phyloP scores from a whole-genome alignment of 2,329 filamentous ascomycete genomes.

The Fusarium temperatum region DNA sequence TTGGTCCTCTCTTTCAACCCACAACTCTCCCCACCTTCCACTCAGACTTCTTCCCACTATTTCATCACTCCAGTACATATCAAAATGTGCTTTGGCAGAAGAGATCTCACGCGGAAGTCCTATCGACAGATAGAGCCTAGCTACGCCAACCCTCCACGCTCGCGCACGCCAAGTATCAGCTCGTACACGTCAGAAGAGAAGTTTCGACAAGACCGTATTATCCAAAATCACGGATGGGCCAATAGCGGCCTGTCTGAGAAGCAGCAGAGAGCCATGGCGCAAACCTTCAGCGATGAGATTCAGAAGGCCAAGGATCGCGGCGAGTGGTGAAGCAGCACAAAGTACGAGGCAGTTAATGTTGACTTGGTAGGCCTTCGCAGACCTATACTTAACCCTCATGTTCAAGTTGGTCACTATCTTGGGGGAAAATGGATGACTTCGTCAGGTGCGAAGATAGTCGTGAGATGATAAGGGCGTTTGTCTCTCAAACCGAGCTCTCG shows the following conservation, averaged over 20 bases:
- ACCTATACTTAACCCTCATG: fast-evolving
- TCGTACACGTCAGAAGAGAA: background rate
- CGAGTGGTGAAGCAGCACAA: background rate
- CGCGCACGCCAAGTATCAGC: background rate
- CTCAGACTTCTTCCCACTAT: fast-evolving
- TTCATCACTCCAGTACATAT: fast-evolving
- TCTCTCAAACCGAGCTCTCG: too few species aligned
- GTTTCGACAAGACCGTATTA: background rate
- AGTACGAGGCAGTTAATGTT: fast-evolving
- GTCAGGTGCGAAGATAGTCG: too few species aligned
- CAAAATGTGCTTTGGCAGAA: background rate
- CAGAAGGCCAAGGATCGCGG: background rate
- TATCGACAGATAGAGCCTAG: too few species aligned
- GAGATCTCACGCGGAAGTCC: background rate
- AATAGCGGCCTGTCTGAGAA: fast-evolving
- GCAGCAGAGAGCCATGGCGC: background rate
- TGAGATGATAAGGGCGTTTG: background rate
- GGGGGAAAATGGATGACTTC: background rate
- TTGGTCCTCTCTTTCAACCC: background rate
- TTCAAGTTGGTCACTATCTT: background rate
- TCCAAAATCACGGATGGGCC: background rate
- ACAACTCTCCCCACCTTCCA: background rate
- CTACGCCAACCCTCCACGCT: background rate
- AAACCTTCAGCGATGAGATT: background rate
- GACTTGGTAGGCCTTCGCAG: fast-evolving